Conservation (phyloP, 2,329 filamentous ascomycete genomes). For the Fusarium decemcellulare region DNA sequence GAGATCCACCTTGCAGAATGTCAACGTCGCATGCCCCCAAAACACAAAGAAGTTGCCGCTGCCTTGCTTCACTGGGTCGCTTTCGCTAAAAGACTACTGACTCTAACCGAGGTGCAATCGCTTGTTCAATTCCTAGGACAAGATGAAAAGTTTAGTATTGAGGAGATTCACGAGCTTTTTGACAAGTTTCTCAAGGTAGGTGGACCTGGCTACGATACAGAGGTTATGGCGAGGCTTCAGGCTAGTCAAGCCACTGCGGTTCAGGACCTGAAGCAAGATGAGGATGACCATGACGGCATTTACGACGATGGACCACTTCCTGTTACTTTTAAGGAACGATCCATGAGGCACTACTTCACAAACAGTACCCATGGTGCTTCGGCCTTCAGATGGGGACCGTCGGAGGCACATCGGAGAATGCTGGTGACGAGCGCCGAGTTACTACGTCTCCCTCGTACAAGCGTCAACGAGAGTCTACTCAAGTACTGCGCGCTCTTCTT, state of each 20-base stretch:
- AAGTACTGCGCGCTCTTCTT: conserved; percentile 1
- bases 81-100: conserved; percentile 38
- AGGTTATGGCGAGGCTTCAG: conserved; percentile 39
- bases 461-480: background rate
- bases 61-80: conserved; percentile 48
- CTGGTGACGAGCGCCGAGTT: conserved; percentile 37
- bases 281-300: conserved; percentile 19
- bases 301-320: conserved; percentile 47
- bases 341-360: conserved; percentile 48
- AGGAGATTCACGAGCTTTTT: conserved; percentile 46
- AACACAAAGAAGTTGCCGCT: conserved; percentile 34
- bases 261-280: conserved; percentile 5
- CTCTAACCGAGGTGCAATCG: conserved; percentile 40
- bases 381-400: conserved; percentile 11
- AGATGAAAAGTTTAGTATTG: conserved; percentile 42
- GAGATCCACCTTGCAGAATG: conserved; percentile 44
- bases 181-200: conserved; percentile 46
- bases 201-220: conserved; percentile 43
- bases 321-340: conserved; percentile 49
- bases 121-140: conserved; percentile 35
- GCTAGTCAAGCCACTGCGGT: too few relatives aligned
- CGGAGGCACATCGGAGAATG: conserved; percentile 45
- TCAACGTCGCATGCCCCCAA: conserved; percentile 38
- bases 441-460: conserved; percentile 1
- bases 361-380: conserved; percentile 17